phyloP scores from a whole-genome alignment of 176 grass and related monocot species.

The Raddia distichophylla region DNA sequence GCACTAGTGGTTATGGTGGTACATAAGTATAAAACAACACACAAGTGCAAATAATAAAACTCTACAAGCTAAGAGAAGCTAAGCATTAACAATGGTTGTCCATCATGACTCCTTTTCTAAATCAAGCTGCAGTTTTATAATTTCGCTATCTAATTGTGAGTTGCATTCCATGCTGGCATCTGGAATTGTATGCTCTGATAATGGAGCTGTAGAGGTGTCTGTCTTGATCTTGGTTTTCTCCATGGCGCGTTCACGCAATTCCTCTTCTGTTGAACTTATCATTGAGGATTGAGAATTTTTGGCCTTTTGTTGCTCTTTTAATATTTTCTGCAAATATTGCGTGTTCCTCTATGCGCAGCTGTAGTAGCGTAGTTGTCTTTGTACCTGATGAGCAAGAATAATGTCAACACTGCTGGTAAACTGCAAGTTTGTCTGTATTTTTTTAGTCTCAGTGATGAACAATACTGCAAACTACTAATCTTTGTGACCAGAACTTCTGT shows the following conservation, averaged over 20 bases:
- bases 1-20: conserved; percentile 17
- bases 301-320: conserved; percentile 67
- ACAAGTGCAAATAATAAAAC: conserved; percentile 11
- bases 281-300: conserved; percentile 36
- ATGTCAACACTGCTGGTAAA: not conserved
- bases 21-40: conserved; percentile 31
- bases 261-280: conserved; percentile 32
- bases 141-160: conserved; percentile 42
- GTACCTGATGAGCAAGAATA: conserved; percentile 53
- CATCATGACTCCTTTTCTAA: conserved; percentile 32
- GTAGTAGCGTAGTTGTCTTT: conserved; percentile 77
- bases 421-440: not conserved
- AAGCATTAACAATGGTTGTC: conserved; percentile 30
- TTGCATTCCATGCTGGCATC: conserved; percentile 38
- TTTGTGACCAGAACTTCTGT: not conserved
- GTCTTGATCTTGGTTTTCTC: conserved; percentile 26
- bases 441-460: not conserved
- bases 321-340: conserved; percentile 83
- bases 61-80: conserved; percentile 21
- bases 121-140: conserved; percentile 47
- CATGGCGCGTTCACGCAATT: not conserved
- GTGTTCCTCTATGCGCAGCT: conserved; percentile 80
- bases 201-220: conserved; percentile 3
- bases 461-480: not conserved
- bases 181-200: conserved; percentile 21